These are phyloP conservation scores for Kalaharituber pfeilii DNA, from an alignment of 2,329 filamentous ascomycete species.

Conservation along the genomic window DNA sequence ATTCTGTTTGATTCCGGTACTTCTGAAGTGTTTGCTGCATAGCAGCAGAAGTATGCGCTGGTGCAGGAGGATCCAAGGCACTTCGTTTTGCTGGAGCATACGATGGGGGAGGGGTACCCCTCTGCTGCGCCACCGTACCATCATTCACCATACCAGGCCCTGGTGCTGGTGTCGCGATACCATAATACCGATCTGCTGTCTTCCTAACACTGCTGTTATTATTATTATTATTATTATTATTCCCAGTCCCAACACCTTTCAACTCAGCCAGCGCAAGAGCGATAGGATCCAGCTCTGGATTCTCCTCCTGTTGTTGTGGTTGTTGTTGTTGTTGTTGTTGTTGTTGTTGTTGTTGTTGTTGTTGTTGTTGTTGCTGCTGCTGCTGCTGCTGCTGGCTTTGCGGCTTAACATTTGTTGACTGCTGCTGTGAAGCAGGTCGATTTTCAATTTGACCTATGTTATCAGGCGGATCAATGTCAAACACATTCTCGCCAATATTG, in stretches of 20 bases:
- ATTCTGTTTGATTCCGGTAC: constrained; percentile 66
- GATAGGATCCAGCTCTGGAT: constrained; percentile 52
- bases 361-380: not conserved
- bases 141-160: constrained; percentile 8
- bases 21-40: constrained; percentile 93
- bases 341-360: constrained; percentile 23
- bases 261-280: constrained; percentile 82
- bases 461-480: constrained; percentile 72
- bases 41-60: constrained; percentile 77
- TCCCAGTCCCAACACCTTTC: constrained; percentile 48
- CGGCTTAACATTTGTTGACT: no score
- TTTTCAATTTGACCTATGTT: no score
- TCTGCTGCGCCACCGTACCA: constrained; percentile 19
- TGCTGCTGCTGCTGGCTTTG: no score
- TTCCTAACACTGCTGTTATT: constrained; percentile 38
- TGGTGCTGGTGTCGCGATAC: constrained; percentile 66
- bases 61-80: constrained; percentile 63
- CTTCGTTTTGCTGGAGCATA: constrained; percentile 40
- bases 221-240: not conserved
- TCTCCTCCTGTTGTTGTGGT: constrained; percentile 10
- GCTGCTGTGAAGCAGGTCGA: constrained; percentile 30
- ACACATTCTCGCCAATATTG: constrained; percentile 90
- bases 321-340: constrained; percentile 39
- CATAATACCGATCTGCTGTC: constrained; percentile 89
- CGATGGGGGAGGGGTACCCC: constrained; percentile 30